Conservation (phyloP, 805 yeast genomes). For the Hanseniaspora pseudoguilliermondii region DNA sequence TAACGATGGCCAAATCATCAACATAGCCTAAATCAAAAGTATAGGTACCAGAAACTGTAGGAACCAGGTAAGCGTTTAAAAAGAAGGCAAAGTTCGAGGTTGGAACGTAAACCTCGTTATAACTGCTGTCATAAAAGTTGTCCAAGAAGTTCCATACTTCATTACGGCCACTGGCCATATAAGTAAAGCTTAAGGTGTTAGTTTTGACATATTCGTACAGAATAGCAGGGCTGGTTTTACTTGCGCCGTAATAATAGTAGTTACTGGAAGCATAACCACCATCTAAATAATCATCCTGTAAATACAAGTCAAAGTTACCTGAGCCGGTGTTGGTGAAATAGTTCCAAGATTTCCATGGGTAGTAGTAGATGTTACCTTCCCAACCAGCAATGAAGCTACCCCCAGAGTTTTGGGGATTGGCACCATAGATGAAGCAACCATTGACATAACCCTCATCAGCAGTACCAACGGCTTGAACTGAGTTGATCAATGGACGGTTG, state of each 20-base stretch:
- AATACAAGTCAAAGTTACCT: not conserved
- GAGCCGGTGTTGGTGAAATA: not conserved
- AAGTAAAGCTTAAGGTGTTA: not conserved
- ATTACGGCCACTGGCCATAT: not conserved
- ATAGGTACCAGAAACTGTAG: conserved; percentile 10
- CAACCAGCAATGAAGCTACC: conserved; percentile 5
- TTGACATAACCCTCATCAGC: conserved; percentile 8
- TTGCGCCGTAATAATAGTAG: not conserved
- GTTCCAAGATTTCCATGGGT: conserved; percentile 10
- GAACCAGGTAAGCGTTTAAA: conserved; percentile 12
- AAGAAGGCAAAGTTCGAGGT: conserved; percentile 10
- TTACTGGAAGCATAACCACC: conserved; percentile 7
- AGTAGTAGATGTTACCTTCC: conserved; percentile 12
- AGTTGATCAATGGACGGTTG: not conserved
- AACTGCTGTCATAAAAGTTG: not conserved
- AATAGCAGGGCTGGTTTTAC: not conserved
- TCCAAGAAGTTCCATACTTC: conserved; percentile 3
- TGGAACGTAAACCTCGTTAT: not conserved
- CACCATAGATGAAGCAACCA: conserved; percentile 10
- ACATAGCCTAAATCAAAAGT: conserved; percentile 8
- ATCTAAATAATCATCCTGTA: conserved; percentile 1
- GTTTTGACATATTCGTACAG: not conserved
- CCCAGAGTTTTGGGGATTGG: not conserved
- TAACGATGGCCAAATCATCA: conserved; percentile 13
- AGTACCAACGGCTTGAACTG: conserved; percentile 1